Conservation (phyloP, 169 alveolate species). For the Cryptosporidium sp. region DNA sequence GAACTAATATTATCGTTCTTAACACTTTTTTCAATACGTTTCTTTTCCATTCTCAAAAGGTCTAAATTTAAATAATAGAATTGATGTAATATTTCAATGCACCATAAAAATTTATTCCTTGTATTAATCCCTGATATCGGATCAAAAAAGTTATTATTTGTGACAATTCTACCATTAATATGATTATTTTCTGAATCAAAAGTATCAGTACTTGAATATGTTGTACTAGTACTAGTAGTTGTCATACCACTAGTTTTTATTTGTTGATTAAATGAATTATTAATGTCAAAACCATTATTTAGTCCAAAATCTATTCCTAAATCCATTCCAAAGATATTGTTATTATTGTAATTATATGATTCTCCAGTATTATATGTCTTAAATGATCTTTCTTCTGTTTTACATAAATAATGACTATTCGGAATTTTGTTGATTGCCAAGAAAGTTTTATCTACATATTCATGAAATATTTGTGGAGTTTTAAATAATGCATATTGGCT, state of each 20-base stretch:
- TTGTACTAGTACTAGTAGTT: constrained; percentile 1
- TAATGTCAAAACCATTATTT: background rate
- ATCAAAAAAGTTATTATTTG: no score
- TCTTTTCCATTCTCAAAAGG: background rate
- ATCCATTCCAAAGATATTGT: background rate
- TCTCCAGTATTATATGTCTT: background rate
- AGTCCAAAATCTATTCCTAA: background rate
- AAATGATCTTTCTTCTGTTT: background rate
- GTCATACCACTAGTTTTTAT: constrained; percentile 2
- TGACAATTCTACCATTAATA: background rate
- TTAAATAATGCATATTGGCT: constrained; percentile 6
- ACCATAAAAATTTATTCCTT: background rate
- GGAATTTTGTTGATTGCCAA: constrained; percentile 32
- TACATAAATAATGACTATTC: background rate
- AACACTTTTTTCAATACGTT: background rate
- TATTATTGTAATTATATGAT: background rate
- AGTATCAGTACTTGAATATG: background rate
- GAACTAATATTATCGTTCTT: background rate
- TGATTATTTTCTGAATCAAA: background rate
- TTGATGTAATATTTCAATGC: background rate
- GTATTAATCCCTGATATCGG: background rate
- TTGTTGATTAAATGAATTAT: background rate
- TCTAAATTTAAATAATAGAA: constrained; percentile 23
- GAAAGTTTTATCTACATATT: constrained; percentile 26
- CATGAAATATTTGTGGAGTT: background rate